A percentile compares a stretch with the other conserved stretches of the same genome.
phyloP scores from a whole-genome alignment of 257 asterid species.

The Nicotiana tomentosiformis region DNA sequence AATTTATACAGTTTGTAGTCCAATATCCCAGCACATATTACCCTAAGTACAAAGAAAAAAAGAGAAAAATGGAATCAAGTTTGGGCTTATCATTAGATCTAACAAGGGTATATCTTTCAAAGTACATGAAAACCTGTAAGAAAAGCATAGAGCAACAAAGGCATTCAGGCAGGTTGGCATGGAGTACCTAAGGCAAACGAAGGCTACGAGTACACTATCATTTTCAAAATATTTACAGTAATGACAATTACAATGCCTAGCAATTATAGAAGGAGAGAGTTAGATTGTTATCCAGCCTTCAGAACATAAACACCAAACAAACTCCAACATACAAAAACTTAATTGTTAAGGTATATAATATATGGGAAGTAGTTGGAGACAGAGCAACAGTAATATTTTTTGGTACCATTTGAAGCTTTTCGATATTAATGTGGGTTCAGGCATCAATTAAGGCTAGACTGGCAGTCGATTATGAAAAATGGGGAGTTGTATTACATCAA shows the following conservation, averaged over 20 bases:
- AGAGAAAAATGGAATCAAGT: neutral
- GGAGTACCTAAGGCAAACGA: neutral
- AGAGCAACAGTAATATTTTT: neutral
- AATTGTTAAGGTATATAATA: neutral
- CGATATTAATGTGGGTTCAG: neutral
- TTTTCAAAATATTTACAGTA: neutral
- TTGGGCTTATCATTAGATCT: neutral
- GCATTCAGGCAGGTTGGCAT: neutral
- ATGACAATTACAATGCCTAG: neutral
- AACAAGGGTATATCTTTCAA: neutral
- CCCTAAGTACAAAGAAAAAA: neutral
- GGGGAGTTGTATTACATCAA: neutral
- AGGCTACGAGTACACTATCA: neutral
- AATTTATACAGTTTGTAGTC: neutral
- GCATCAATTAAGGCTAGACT: neutral
- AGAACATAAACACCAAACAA: neutral
- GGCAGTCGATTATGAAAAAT: neutral
- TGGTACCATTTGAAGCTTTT: neutral
- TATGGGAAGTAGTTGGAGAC: neutral
- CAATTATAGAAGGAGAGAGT: neutral
- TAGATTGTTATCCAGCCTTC: neutral
- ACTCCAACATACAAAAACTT: neutral
- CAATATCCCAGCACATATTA: neutral
- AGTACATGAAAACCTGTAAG: neutral
- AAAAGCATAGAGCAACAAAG: neutral